Conservation (phyloP, 139 green algal genomes). For the Ulvella scutata region DNA sequence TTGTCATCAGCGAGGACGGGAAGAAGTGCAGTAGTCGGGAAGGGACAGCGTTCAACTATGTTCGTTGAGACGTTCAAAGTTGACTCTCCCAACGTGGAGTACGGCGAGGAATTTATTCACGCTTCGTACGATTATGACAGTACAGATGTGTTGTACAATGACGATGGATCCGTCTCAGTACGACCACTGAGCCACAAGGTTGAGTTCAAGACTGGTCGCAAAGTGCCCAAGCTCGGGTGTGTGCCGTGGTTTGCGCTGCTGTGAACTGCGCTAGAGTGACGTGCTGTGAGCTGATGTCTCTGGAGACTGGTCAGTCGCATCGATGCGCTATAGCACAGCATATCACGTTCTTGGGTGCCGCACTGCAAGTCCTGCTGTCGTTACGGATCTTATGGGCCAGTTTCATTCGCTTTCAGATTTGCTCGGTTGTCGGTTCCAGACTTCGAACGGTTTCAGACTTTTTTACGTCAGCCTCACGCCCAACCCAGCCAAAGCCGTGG, state of each 20-base stretch:
- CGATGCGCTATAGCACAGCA: background rate
- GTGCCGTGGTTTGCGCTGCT: background rate
- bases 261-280: background rate
- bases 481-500: too few species aligned
- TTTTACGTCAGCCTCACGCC: too few species aligned
- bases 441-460: too few species aligned
- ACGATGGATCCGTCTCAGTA: slow-evolving; percentile 20
- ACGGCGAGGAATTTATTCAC: slow-evolving; percentile 59
- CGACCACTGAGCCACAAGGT: slow-evolving; percentile 42
- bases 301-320: background rate
- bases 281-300: background rate
- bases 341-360: too few species aligned
- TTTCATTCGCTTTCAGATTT: too few species aligned
- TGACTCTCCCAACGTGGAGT: slow-evolving; percentile 65
- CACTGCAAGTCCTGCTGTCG: too few species aligned
- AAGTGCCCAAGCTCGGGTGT: slow-evolving; percentile 89
- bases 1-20: too few species aligned
- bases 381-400: too few species aligned
- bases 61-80: slow-evolving; percentile 77
- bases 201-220: slow-evolving; percentile 66
- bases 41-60: too few species aligned
- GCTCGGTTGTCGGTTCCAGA: too few species aligned
- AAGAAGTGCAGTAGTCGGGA: too few species aligned
- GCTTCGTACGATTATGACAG: slow-evolving; percentile 75
- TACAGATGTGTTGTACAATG: slow-evolving; percentile 42